Base-by-base conservation (phyloP, 1,139 yeast species). In the Arxiozyma heterogenica region DNA sequence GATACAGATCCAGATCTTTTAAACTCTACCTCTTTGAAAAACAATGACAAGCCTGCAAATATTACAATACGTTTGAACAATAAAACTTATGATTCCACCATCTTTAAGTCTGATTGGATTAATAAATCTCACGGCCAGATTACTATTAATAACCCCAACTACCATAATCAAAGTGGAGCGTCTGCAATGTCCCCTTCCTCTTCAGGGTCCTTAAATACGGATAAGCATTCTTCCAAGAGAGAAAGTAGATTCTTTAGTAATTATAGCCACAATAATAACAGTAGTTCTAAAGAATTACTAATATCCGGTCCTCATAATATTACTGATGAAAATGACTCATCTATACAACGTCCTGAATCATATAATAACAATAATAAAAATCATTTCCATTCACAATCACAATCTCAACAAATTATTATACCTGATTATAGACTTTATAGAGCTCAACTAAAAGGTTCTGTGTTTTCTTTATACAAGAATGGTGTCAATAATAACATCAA, bases 371-470 rank as follows among this genome's bases (percentile, higher is more conserved):
- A 41, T 44, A 44, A 34, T 12, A 34, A 15, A 15, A 20, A 25
- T 22, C 41, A 39, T 18, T 21, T n/a, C 56, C 48, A 45, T 22
- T 17, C 41, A 38, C 49, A 34, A 8, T 23, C 47, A 34, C 49
- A 34, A 21, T 41, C 42, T 9, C 41, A 59, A 11, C 63, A 60
- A 39, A 51, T 57, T 4, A 52, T 62, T 20, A 55, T 62, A 4
- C 67, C 68, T 5, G 68, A 66, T 44, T 68, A 64, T 54, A 76
- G 76, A 58, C 64, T 84, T 41, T 80, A 72, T 59, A 74, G 84
- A 54, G 86, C 83, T 0, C 90, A 84, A 64, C 71, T 86, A 58
- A 79, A 76, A 61, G 94, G 94, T 9, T 77, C 87, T 0, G 75
- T 75, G 52, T 67, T 86, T 54, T 75, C 75, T 57, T 65, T 86